These are phyloP conservation scores for Diplodia mutila DNA, from an alignment of 2,329 filamentous ascomycete species.

Conservation along the genomic window DNA sequence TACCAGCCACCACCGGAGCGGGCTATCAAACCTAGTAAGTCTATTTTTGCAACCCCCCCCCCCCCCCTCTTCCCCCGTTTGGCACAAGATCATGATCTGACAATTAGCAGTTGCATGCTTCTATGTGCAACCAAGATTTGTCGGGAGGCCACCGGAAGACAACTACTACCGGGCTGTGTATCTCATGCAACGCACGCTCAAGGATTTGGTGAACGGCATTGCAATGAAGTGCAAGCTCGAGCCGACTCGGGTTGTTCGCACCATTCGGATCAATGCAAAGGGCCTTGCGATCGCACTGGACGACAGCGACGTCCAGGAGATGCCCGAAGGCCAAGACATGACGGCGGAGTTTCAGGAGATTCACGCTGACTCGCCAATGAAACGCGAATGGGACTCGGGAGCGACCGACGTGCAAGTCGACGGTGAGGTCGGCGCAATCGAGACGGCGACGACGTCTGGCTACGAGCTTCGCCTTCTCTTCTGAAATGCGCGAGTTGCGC, in stretches of 20 bases:
- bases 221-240: slow-evolving; percentile 82
- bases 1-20: slow-evolving; percentile 81
- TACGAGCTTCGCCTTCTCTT: slow-evolving; percentile 56
- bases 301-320: slow-evolving; percentile 81
- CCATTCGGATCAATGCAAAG: slow-evolving; percentile 71
- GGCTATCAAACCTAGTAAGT: slow-evolving; percentile 66
- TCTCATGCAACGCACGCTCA: slow-evolving; percentile 73
- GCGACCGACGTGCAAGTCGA: slow-evolving; percentile 53
- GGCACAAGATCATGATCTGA: slow-evolving; percentile 39
- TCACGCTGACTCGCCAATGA: slow-evolving; percentile 49
- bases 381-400: slow-evolving; percentile 58
- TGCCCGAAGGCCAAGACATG: slow-evolving; percentile 93
- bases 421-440: slow-evolving; percentile 49
- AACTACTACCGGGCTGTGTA: slow-evolving; percentile 86
- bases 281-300: slow-evolving; percentile 86
- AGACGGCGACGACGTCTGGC: slow-evolving; percentile 50
- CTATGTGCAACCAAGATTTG: slow-evolving; percentile 68
- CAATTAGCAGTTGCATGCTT: slow-evolving; percentile 74
- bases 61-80: not conserved
- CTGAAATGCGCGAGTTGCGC: slow-evolving; percentile 32
- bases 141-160: slow-evolving; percentile 53
- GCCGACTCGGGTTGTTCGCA: slow-evolving; percentile 68
- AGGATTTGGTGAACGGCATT: slow-evolving; percentile 73
- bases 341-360: slow-evolving; percentile 70
- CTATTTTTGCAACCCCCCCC: not conserved